A percentile compares a stretch with the other conserved stretches of the same genome.
Conservation (phyloP, 768 basidiomycete genomes). For the Suillus placidus region DNA sequence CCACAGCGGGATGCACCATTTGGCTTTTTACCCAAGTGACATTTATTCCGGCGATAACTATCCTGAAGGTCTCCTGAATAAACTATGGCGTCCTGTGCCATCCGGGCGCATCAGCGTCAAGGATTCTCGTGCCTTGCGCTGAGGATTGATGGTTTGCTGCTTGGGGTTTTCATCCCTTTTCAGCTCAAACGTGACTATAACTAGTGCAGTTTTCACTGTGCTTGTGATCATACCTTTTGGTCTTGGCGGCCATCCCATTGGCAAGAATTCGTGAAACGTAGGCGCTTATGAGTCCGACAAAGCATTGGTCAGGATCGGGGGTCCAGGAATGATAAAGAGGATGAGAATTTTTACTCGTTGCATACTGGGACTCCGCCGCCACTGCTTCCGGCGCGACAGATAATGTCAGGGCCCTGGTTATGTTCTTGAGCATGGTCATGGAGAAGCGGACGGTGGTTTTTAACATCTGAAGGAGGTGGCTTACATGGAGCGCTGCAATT, state of each 20-base stretch:
- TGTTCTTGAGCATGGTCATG: no score
- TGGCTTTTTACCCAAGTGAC: constrained; percentile 40
- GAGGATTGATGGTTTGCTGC: constrained; percentile 33
- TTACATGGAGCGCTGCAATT: no score
- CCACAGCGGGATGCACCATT: constrained; percentile 15
- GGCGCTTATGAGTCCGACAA: constrained; percentile 26
- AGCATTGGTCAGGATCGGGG: no score
- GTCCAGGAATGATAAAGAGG: no score
- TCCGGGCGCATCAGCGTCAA: constrained; percentile 32
- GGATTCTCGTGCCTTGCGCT: constrained; percentile 32
- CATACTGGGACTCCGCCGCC: no score
- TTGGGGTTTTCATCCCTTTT: constrained; percentile 26
- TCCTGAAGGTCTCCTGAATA: constrained; percentile 37
- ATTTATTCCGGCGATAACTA: constrained; percentile 8
- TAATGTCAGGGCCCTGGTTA: no score
- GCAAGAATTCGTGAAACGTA: constrained; percentile 36
- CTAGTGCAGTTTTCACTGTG: constrained; percentile 28
- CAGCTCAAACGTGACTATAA: constrained; percentile 17
- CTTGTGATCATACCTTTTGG: constrained; percentile 28
- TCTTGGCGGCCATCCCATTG: constrained; percentile 27
- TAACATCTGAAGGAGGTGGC: no score
- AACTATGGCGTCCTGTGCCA: constrained; percentile 41
- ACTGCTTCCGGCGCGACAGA: no score
- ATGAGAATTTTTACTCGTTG: no score
- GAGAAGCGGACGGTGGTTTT: no score